Evolutionary conservation across 306 rosid genomes (phyloP), one percentile per base, ranked within the genome.

Genomic region (Cucurbita argyrosperma): DNA sequence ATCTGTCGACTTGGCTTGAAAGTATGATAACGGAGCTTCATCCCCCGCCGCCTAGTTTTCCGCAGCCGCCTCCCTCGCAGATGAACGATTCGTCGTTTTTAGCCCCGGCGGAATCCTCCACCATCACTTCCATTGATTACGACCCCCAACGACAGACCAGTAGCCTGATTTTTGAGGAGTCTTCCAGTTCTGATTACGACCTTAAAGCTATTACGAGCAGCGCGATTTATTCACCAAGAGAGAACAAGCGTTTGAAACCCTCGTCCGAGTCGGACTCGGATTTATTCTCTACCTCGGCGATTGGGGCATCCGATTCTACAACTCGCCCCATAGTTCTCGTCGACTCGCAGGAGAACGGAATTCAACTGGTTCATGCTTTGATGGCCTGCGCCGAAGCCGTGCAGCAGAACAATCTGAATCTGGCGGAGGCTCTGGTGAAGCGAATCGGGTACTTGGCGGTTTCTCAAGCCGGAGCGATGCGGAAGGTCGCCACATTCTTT

Each of bases 381-480:
- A 80, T 87, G 87, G 97, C 91, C 5, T 94, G 99, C 75, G 99
- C 97, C 4, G 92, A 94, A 62, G 97, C 99, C 4, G 88, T 94
- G 0, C 91, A 87, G 65, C 84, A 76, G 19, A 87, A 78, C 80
- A 87, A 87, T 38, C 85, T 91, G 4, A 16, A 56, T 5, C 72
- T 87, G 0, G 97, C 97, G 0, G 93, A 94, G 50, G 96, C 86
- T 7, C 78, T 94, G 1, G 90, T 94, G 2, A 89, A 92, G 59
- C 92, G 91, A 85, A 91, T 91, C 87, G 87, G 94, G 1, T 83
- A 61, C 68, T 62, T 94, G 0, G 96, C 97, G 0, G 57, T 76
- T 3, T 91, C 99, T 0, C 99, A 94, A 55, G 89, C 89, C 3
- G 99, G 99, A 12, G 96, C 96, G 4, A 91, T 94, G 99, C 55